These are phyloP conservation scores for Cercospora berteroae DNA, from an alignment of 2,329 filamentous ascomycete genomes.

Conservation along the genomic window DNA sequence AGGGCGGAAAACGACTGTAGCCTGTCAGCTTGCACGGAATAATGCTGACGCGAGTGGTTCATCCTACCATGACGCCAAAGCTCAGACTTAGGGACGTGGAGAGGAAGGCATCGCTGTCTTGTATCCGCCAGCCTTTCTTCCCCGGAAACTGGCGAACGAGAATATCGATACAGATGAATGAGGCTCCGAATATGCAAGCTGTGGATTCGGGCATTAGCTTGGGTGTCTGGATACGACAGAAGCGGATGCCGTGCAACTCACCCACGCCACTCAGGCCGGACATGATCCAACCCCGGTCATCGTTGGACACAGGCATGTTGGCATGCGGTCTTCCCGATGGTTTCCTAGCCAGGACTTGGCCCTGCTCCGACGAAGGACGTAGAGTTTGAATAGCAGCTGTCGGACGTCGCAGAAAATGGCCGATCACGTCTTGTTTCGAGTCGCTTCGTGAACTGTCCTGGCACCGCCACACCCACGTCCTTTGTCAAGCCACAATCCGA, in stretches of 20 bases:
- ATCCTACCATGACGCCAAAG: slow-evolving; percentile 88
- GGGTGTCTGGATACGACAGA: not conserved
- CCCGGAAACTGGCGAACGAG: slow-evolving; percentile 70
- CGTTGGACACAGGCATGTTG: slow-evolving; percentile 63
- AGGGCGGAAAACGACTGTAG: slow-evolving; percentile 81
- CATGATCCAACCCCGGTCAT: slow-evolving; percentile 93
- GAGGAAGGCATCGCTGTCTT: slow-evolving; percentile 84
- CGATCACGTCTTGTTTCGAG: slow-evolving; percentile 17
- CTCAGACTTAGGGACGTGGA: slow-evolving; percentile 86
- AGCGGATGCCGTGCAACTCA: slow-evolving; percentile 37
- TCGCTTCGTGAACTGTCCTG: slow-evolving; percentile 1
- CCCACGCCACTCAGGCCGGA: slow-evolving; percentile 74
- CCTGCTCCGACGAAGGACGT: not conserved
- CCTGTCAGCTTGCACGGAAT: slow-evolving; percentile 11
- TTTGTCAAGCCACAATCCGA: slow-evolving; percentile 1
- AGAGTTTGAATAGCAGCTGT: slow-evolving; percentile 7
- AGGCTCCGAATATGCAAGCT: slow-evolving; percentile 67
- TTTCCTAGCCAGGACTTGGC: not conserved
- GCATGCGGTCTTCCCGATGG: not conserved
- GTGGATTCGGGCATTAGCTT: slow-evolving; percentile 18
- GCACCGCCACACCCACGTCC: slow-evolving; percentile 16
- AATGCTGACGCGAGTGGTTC: not conserved
- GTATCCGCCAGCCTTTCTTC: slow-evolving; percentile 76
- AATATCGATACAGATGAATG: slow-evolving; percentile 83
- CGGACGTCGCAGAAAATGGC: not conserved